Evolutionary conservation across 495 filamentous ascomycete genomes (phyloP), one percentile per base, ranked within the genome.

Genomic region (Clohesyomyces aquaticus): DNA sequence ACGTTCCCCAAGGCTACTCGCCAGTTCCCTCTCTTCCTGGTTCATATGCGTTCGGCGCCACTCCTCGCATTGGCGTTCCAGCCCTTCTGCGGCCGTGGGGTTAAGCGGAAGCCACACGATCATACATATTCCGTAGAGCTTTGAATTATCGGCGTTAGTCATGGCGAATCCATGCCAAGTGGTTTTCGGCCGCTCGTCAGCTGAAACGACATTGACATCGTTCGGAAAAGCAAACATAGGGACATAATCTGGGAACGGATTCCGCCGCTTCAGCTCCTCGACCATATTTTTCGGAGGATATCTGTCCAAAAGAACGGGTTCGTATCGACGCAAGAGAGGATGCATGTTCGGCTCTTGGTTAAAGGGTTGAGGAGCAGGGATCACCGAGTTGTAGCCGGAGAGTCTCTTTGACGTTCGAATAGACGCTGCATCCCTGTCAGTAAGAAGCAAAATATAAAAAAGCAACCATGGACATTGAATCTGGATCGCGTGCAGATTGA

Each of bases 191-290:
- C 91, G 83, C 71, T 98, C 92, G 71, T 98, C 94, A 1, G 91
- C 91, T 9, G 94, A 96, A 8, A 98, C 90, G 53, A 98, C 93
- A 59, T 91, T 91, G 68, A 98, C 91, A 76, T 98, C 94, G 74
- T 98, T 96, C 26, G 94, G 94, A 70, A 98, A 98, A 21, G 94
- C 92, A 71, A 98, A 98, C 94, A 98, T 98, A 25, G 94, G 94
- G 38, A 98, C 91, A 68, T 96, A 98, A 71, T 98, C 93, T 2
- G 94, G 94, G 73, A 98, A 97, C 54, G 85, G 85, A 45, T 91
- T 92, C 70, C 94, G 86, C 71, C 88, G 83, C 71, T 89, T 86
- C 58, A 85, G 68, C 65, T 96, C 91, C 25, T 96, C 93, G n/a
- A 83, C 72, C 77, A 92, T 88, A 65, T 83, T 82, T 72, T 90